phyloP scores from a whole-genome alignment of 345 rosid genomes.

The Gossypioides kirkii region DNA sequence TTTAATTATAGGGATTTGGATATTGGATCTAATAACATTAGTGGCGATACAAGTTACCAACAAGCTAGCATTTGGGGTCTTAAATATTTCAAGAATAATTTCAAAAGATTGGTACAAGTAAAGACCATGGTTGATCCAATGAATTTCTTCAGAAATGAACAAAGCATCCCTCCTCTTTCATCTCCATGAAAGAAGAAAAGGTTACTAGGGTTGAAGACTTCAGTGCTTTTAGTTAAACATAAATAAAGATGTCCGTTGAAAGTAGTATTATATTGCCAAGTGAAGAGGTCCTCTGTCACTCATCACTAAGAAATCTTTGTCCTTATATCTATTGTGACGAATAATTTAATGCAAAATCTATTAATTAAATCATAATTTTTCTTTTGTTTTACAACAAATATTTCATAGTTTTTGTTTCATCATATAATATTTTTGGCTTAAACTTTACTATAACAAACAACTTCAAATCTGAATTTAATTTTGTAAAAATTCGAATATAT shows the following conservation, averaged over 20 bases:
- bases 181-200: neutral
- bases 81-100: neutral
- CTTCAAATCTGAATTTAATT: too few relatives aligned
- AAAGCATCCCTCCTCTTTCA: neutral
- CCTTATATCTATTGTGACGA: neutral
- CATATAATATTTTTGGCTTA: too few relatives aligned
- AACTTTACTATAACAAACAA: too few relatives aligned
- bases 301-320: neutral
- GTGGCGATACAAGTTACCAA: neutral
- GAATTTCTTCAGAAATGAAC: constrained; percentile 4
- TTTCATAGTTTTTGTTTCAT: too few relatives aligned
- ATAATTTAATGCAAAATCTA: too few relatives aligned
- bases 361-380: too few relatives aligned
- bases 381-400: too few relatives aligned
- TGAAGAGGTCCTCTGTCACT: neutral
- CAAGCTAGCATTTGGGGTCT: neutral
- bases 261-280: neutral
- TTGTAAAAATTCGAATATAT: too few relatives aligned
- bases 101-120: neutral
- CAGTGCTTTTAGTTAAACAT: neutral
- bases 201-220: neutral
- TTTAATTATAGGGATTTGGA: constrained; percentile 3
- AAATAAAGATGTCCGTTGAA: neutral
- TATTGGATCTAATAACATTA: neutral
- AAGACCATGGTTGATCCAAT: neutral